Conservation (phyloP, 1,284 basidiomycete species). For the Xanthoconium separans region DNA sequence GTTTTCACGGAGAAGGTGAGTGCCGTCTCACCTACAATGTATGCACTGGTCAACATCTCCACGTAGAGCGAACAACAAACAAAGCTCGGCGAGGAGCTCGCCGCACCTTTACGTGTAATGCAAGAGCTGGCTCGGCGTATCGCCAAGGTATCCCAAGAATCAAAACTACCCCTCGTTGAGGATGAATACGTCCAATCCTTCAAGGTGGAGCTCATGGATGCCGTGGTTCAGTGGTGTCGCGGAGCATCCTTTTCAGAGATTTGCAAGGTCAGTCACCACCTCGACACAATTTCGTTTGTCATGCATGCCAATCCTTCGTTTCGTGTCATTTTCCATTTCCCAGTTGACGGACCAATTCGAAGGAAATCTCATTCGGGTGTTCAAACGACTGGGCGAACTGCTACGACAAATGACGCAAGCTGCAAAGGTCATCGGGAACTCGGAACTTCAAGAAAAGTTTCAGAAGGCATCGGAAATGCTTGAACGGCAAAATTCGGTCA, state of each 20-base stretch:
- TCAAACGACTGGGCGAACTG: conserved; percentile 91
- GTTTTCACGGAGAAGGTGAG: conserved; percentile 95
- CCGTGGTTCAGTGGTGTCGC: conserved; percentile 95
- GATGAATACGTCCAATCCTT: conserved; percentile 95
- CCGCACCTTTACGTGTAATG: conserved; percentile 88
- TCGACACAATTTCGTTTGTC: neutral
- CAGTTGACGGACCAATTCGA: conserved; percentile 97
- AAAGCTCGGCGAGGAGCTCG: conserved; percentile 90
- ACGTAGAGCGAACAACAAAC: conserved; percentile 82
- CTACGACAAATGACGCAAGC: conserved; percentile 94
- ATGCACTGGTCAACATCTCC: conserved; percentile 1
- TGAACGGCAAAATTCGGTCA: conserved; percentile 89
- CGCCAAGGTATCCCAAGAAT: conserved; percentile 93
- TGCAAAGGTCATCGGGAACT: conserved; percentile 95
- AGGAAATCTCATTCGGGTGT: conserved; percentile 91
- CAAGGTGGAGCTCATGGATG: conserved; percentile 98
- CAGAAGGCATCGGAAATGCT: conserved; percentile 86
- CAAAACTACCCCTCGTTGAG: conserved; percentile 85
- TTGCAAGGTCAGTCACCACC: conserved; percentile 70
- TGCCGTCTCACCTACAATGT: neutral
- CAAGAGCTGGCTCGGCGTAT: conserved; percentile 95
- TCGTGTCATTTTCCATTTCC: neutral
- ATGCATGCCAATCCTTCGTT: neutral
- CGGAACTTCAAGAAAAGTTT: conserved; percentile 90
- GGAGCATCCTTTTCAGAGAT: conserved; percentile 97